Evolutionary conservation across 202 grass and related monocot species (phyloP), one percentile per base, ranked within the genome.

Genomic region (Hordeum pubiflorum): DNA sequence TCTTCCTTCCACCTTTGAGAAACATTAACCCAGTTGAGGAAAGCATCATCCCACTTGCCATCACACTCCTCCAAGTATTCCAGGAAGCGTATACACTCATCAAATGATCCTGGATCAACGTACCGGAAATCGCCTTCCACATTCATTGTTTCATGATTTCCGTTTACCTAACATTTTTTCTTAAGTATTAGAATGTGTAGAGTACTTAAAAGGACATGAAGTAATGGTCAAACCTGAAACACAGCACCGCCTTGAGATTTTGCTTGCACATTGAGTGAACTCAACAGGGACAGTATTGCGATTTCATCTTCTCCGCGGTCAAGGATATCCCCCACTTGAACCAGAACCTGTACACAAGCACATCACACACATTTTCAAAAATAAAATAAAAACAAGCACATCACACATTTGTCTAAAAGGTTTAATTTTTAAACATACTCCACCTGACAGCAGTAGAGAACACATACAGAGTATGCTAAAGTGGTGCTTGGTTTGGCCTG

Each of bases 61-160:
- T 83, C 33, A 68, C 79, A 85, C 79, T 91, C 87, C 82, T 98
- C 86, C 82, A 94, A 68, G 64, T 95, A 98, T 23, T 93, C 84
- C 0, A 93, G 62, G 74, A 93, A 98, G 73, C 91, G 74, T 76
- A 89, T 74, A 82, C 96, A 93, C 82, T 98, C 96, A 41, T 88
- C 86, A 88, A 93, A 98, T 63, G 84, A 89, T 68, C 88, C 82
- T 2, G 79, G 90, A 57, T 91, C 80, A 14, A 83, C 85, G 15
- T 87, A 98, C 59, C 96, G 93, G 73, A 91, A 98, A 85, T 98
- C 90, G 17, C 90, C 90, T 86, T 98, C 88, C 38, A 95, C 76
- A 77, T 98, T 98, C 92, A 98, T 95, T 2, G 96, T 90, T 91
- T 98, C 96, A 62, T 98, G 96, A 84, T 98, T 98, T 40, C 96